Base-by-base conservation (phyloP, 2,329 filamentous ascomycete species). In the Cadophora sp. region DNA sequence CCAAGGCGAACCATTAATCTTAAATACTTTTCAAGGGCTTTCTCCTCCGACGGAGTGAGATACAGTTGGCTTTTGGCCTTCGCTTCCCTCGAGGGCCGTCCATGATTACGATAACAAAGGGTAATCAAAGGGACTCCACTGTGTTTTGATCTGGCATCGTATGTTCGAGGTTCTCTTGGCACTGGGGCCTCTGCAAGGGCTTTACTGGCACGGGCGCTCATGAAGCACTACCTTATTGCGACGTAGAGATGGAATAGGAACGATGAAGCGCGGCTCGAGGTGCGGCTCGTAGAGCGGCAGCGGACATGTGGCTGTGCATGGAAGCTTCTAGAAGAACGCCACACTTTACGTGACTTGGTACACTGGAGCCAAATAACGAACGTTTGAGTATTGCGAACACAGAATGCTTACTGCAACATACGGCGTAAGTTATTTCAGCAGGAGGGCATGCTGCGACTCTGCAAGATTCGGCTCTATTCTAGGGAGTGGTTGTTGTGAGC, bases 31-130 rank as follows among this genome's bases (percentile, higher is more conserved):
- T 59, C 56, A 36, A 70, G 50, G 30, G 73, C 75, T 58, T 76
- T 72, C 72, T 76, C 75, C 71, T 77, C 73, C 43, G 39, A 66
- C 11, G 65, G 73, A 62, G 69, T 73, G 62, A 77, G 75, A 64
- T 76, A 77, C 64, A 72, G 70, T 70, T 76, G 66, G 65, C 66
- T 41, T 67, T 75, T 27, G 59, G 71, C 76, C 68, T 77, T 76
- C 43, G 70, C 66, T 69, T 77, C 66, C 64, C 43, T 73, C 33
- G 73, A 78, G 50, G 20, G 73, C 56, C 73, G 73, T 20, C 75
- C 72, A 36, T 63, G 68, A 20, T 47, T 55, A 22, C 65, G 55
- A 64, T 64, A 56, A 68, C 27, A 62, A 30, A 69, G 58, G 61
- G 69, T 75, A 63, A 69, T 71, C 33, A 77, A 71, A 67, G 62